Evolutionary conservation across 345 rosid genomes (phyloP).

Genomic region (Schrenkiella parvula): DNA sequence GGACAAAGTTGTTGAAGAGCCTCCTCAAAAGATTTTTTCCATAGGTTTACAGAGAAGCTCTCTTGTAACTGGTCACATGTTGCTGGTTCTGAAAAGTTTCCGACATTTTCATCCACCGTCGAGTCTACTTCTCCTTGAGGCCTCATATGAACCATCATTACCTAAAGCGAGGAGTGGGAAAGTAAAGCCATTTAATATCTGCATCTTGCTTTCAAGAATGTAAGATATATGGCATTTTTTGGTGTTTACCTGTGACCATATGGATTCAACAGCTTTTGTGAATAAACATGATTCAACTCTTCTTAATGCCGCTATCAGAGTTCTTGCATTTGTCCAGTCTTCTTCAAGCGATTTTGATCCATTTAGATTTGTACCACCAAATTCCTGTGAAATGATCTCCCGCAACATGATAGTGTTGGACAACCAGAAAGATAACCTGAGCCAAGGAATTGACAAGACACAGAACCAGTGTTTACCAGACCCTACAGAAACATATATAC

Average conservation of each 20-base stretch:
- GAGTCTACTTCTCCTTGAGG: slow-evolving; percentile 42
- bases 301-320: slow-evolving; percentile 60
- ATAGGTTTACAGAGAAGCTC: slow-evolving; percentile 67
- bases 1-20: slow-evolving; percentile 79
- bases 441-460: slow-evolving; percentile 27
- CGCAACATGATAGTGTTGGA: slow-evolving; percentile 77
- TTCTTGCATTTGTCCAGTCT: slow-evolving; percentile 82
- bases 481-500: background rate
- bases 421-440: slow-evolving; percentile 90
- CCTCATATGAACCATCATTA: slow-evolving; percentile 81
- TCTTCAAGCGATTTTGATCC: slow-evolving; percentile 40
- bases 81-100: slow-evolving; percentile 66
- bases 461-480: background rate
- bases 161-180: slow-evolving; percentile 37
- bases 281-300: slow-evolving; percentile 88
- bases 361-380: slow-evolving; percentile 24
- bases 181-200: slow-evolving; percentile 2
- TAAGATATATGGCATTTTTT: background rate
- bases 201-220: background rate
- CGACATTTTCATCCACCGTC: slow-evolving; percentile 35
- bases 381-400: slow-evolving; percentile 74
- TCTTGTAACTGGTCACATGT: slow-evolving; percentile 78
- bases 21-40: slow-evolving; percentile 84
- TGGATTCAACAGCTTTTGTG: slow-evolving; percentile 78
- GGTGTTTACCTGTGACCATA: slow-evolving; percentile 90